These are phyloP conservation scores for Atalantia buxifolia DNA, from an alignment of 345 rosid genomes.

Conservation along the genomic window DNA sequence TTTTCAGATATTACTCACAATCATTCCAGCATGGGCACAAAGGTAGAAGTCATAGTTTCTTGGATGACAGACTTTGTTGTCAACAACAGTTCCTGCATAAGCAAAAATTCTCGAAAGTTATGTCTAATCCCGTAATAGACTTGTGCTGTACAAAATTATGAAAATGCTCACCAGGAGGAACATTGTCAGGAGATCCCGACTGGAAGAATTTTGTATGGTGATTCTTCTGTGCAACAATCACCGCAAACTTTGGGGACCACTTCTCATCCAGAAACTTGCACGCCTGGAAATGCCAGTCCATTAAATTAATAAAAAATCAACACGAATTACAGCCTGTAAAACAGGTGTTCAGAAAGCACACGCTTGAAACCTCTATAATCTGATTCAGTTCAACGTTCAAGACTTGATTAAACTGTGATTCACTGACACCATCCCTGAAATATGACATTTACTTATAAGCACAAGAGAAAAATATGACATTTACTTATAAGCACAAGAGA, in stretches of 20 bases:
- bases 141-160: not conserved
- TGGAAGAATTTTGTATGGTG: conserved; percentile 94
- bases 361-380: conserved; percentile 58
- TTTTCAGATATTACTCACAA: conserved; percentile 45
- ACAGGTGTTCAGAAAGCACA: not conserved
- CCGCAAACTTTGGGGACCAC: conserved; percentile 72
- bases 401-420: conserved; percentile 87
- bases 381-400: conserved; percentile 79
- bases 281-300: conserved; percentile 45
- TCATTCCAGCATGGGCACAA: conserved; percentile 92
- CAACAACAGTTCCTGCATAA: conserved; percentile 63
- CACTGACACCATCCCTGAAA: conserved; percentile 93
- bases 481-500: not conserved
- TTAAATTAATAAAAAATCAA: not conserved
- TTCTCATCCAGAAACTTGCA: conserved; percentile 71
- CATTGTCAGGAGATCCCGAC: conserved; percentile 60
- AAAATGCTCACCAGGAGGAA: conserved; percentile 66
- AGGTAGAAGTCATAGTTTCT: conserved; percentile 80
- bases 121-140: not conserved
- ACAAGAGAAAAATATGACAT: conserved; percentile 14
- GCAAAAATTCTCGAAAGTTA: not conserved
- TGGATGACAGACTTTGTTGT: conserved; percentile 74
- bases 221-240: conserved; percentile 84
- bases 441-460: not conserved
- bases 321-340: not conserved